These are phyloP conservation scores for Orbilia brochopaga DNA, from an alignment of 2,329 filamentous ascomycete species.

Conservation along the genomic window DNA sequence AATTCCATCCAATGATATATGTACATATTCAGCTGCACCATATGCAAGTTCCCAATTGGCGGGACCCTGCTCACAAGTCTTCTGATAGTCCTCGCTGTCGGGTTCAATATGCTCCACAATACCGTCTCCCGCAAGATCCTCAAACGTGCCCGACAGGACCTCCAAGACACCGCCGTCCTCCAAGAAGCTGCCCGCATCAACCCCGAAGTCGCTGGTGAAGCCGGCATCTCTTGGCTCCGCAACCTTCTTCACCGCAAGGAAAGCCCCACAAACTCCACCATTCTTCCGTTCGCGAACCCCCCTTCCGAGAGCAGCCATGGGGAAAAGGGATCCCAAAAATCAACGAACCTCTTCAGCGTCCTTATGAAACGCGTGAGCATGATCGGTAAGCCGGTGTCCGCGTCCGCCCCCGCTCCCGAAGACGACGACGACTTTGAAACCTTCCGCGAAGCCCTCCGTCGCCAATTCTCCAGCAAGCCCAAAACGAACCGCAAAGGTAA, in stretches of 20 bases:
- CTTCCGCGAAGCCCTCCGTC: conserved; percentile 32
- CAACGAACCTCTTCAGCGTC: conserved; percentile 22
- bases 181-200: conserved; percentile 35
- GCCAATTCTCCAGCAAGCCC: conserved; percentile 34
- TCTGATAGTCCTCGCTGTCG: conserved; percentile 60
- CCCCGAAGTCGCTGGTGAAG: conserved; percentile 26
- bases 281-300: conserved; percentile 24
- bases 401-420: conserved; percentile 1
- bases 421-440: conserved; percentile 54
- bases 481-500: conserved; percentile 18
- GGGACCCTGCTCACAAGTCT: too few species aligned
- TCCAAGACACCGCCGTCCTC: conserved; percentile 44
- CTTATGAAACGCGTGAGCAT: conserved; percentile 39
- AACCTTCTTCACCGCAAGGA: conserved; percentile 19
- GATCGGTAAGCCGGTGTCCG: conserved; percentile 7
- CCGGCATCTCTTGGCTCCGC: conserved; percentile 24
- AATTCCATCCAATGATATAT: neutral
- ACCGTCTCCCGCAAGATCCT: conserved; percentile 53
- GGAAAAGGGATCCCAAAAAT: conserved; percentile 25
- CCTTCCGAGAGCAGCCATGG: conserved; percentile 21
- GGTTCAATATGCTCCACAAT: conserved; percentile 64
- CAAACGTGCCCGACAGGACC: conserved; percentile 36
- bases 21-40: too few species aligned
- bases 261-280: conserved; percentile 39
- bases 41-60: too few species aligned